Evolutionary conservation across 257 asterid genomes (phyloP).

Genomic region (Cordia subcordata): DNA sequence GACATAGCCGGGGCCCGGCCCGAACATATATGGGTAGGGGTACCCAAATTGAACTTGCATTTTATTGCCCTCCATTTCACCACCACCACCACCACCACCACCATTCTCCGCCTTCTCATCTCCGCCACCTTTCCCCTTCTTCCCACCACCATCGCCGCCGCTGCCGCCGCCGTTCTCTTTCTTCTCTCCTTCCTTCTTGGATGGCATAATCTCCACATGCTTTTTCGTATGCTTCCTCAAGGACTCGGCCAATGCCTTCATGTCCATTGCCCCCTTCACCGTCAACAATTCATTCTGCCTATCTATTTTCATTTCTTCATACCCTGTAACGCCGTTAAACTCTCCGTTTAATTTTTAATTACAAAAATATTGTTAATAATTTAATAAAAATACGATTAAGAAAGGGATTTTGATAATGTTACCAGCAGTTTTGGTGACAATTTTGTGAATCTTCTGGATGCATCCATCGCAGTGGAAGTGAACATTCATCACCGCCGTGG

Average conservation of each 20-base stretch:
- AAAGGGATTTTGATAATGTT: not conserved
- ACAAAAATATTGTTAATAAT: too few species aligned
- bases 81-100: slow-evolving; percentile 8
- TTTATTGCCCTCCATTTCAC: slow-evolving; percentile 18
- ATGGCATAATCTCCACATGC: slow-evolving; percentile 54
- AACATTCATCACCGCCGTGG: slow-evolving; percentile 60
- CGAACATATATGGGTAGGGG: not conserved
- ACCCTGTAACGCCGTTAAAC: slow-evolving; percentile 37
- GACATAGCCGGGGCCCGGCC: slow-evolving; percentile 3
- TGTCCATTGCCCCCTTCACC: slow-evolving; percentile 79
- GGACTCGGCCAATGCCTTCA: slow-evolving; percentile 53
- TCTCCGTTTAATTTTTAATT: not conserved
- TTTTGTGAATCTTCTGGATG: slow-evolving; percentile 50
- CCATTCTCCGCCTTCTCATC: slow-evolving; percentile 2
- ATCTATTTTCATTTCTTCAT: slow-evolving; percentile 53
- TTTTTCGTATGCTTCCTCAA: slow-evolving; percentile 59
- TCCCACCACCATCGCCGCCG: slow-evolving; percentile 19
- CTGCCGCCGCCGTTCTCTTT: slow-evolving; percentile 30
- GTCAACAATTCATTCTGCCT: slow-evolving; percentile 56
- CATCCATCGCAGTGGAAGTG: slow-evolving; percentile 86
- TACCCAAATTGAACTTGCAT: slow-evolving; percentile 21
- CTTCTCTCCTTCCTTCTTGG: slow-evolving; percentile 56
- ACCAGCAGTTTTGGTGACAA: slow-evolving; percentile 62
- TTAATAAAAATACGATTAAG: not conserved
- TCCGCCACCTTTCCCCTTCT: slow-evolving; percentile 7